A percentile compares a stretch with the other conserved stretches of the same genome.
Evolutionary conservation across 1,284 basidiomycete species (phyloP).

Genomic region (Stereum hirsutum): DNA sequence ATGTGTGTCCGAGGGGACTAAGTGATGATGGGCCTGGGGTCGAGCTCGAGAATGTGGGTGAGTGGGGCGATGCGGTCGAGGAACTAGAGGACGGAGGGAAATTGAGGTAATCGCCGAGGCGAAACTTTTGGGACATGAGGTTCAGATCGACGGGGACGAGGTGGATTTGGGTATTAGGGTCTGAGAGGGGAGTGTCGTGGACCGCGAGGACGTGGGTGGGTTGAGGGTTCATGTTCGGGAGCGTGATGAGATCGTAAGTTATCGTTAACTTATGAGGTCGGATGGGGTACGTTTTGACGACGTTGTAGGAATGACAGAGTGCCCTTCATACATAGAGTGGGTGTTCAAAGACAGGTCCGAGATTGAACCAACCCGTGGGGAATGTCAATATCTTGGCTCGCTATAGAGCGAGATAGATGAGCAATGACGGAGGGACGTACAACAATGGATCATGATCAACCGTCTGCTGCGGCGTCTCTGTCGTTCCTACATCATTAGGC

Average conservation of each 20-base stretch:
- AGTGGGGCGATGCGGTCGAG: too few relatives aligned
- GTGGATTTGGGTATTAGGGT: conserved; percentile 7
- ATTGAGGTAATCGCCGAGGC: too few relatives aligned
- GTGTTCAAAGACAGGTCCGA: too few relatives aligned
- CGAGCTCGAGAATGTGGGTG: too few relatives aligned
- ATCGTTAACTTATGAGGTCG: conserved; percentile 13
- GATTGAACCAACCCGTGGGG: too few relatives aligned
- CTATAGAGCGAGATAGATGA: too few relatives aligned
- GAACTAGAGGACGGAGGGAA: too few relatives aligned
- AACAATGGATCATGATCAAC: conserved; percentile 8
- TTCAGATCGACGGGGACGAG: too few relatives aligned
- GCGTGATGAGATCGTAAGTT: conserved; percentile 15
- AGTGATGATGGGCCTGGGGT: too few relatives aligned
- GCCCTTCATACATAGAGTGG: conserved; percentile 12
- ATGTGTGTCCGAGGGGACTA: conserved; percentile 10
- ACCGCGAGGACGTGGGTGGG: conserved; percentile 9
- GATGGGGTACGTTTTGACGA: conserved; percentile 10
- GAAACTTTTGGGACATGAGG: too few relatives aligned
- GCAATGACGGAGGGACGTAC: not conserved
- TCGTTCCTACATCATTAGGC: conserved; percentile 3
- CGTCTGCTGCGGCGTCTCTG: conserved; percentile 7
- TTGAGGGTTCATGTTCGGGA: not conserved
- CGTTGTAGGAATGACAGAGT: conserved; percentile 17
- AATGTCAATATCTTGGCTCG: not conserved
- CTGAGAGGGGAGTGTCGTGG: conserved; percentile 7